These are phyloP conservation scores for Taiozyma sp. DNA, from an alignment of 1,139 yeast genomes.

Conservation along the genomic window DNA sequence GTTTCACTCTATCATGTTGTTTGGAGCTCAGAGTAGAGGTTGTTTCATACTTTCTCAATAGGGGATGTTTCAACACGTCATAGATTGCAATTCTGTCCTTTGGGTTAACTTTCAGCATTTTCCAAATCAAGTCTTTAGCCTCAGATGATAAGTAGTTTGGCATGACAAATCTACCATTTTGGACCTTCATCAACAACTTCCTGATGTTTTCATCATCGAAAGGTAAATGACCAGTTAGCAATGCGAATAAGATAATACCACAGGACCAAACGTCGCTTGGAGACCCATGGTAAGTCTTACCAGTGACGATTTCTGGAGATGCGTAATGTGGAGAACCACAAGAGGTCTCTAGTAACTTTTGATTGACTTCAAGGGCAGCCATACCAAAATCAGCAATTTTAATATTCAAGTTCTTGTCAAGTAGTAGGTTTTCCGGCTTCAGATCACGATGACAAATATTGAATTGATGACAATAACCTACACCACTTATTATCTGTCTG, in stretches of 20 bases:
- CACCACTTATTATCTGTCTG: slow-evolving; percentile 88
- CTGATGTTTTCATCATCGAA: slow-evolving; percentile 96
- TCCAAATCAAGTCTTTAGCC: slow-evolving; percentile 79
- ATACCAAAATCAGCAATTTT: slow-evolving; percentile 98
- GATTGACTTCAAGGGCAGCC: slow-evolving; percentile 96
- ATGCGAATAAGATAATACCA: slow-evolving; percentile 90
- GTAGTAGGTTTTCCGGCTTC: slow-evolving; percentile 87
- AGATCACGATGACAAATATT: slow-evolving; percentile 94
- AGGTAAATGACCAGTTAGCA: slow-evolving; percentile 91
- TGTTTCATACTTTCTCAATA: slow-evolving; percentile 58
- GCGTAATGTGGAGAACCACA: slow-evolving; percentile 99
- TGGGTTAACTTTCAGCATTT: slow-evolving; percentile 82
- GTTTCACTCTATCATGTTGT: slow-evolving; percentile 15
- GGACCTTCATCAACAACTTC: slow-evolving; percentile 79
- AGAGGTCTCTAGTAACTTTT: slow-evolving; percentile 81
- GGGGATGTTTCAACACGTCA: slow-evolving; percentile 72
- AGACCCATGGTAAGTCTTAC: slow-evolving; percentile 91
- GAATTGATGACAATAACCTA: slow-evolving; percentile 87
- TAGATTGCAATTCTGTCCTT: slow-evolving; percentile 66
- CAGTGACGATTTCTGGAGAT: slow-evolving; percentile 95
- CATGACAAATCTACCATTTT: slow-evolving; percentile 81
- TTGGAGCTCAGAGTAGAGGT: slow-evolving; percentile 24
- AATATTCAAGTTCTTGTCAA: slow-evolving; percentile 83
- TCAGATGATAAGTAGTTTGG: slow-evolving; percentile 74
- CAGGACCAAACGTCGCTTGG: slow-evolving; percentile 99